A percentile compares a stretch with the other conserved stretches of the same genome.
Conservation (phyloP, 208 protist species). For the Wallacemonas sp. region DNA sequence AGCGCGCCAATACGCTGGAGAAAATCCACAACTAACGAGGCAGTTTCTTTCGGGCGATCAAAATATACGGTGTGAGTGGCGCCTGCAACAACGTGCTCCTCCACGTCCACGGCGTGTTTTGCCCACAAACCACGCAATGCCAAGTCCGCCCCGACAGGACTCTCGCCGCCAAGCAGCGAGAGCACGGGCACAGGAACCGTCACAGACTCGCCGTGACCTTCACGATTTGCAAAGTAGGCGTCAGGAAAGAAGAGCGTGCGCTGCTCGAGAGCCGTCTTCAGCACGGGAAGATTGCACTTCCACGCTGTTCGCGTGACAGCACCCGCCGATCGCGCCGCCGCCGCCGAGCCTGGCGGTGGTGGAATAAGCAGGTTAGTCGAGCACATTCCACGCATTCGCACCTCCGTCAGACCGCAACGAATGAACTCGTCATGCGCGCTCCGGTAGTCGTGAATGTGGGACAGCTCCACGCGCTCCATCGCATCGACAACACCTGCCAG, state of each 20-base stretch:
- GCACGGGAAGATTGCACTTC: constrained; percentile 55
- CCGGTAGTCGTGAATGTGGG: constrained; percentile 33
- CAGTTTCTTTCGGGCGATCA: constrained; percentile 41
- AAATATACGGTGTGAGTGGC: constrained; percentile 63
- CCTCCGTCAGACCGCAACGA: constrained; percentile 43
- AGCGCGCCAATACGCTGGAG: constrained; percentile 18
- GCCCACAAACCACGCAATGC: constrained; percentile 29
- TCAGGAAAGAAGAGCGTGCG: constrained; percentile 44
- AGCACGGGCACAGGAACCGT: constrained; percentile 32
- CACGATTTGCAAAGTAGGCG: constrained; percentile 15
- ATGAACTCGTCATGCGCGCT: constrained; percentile 56
- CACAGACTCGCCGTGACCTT: neutral
- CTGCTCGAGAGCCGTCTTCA: constrained; percentile 33
- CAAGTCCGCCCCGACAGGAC: constrained; percentile 35
- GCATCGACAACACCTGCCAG: constrained; percentile 31
- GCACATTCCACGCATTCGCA: constrained; percentile 42
- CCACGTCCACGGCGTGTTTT: constrained; percentile 22
- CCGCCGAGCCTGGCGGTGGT: constrained; percentile 6
- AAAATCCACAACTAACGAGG: constrained; percentile 28
- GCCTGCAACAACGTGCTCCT: constrained; percentile 47
- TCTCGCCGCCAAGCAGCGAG: constrained; percentile 49
- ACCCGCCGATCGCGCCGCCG: constrained; percentile 3
- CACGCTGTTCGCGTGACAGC: constrained; percentile 21
- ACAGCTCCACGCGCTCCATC: constrained; percentile 47
- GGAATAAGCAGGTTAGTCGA: constrained; percentile 53